phyloP scores from a whole-genome alignment of 2,329 filamentous ascomycete species.

The Sclerotinia borealis region DNA sequence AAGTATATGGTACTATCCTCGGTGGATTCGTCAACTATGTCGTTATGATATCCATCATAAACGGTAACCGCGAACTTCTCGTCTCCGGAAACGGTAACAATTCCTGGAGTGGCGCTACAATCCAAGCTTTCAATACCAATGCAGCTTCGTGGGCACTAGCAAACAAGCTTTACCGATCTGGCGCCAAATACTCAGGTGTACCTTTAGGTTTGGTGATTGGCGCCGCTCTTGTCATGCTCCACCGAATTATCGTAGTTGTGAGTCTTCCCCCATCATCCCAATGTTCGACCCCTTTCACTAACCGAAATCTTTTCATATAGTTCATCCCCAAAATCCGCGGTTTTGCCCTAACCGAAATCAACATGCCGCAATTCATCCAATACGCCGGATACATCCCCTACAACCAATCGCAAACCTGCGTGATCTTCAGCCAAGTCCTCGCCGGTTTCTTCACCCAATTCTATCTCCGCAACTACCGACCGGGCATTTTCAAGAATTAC shows the following conservation, averaged over 20 bases:
- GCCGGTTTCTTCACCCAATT: slow-evolving; percentile 40
- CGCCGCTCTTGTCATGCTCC: slow-evolving; percentile 38
- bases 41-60: slow-evolving; percentile 41
- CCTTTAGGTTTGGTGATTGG: slow-evolving; percentile 47
- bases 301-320: slow-evolving; percentile 27
- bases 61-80: slow-evolving; percentile 38
- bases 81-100: slow-evolving; percentile 38
- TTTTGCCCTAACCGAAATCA: slow-evolving; percentile 41
- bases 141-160: slow-evolving; percentile 44
- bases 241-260: slow-evolving; percentile 40
- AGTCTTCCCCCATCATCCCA: slow-evolving; percentile 15
- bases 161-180: slow-evolving; percentile 45
- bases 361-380: slow-evolving; percentile 49
- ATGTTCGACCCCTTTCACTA: neutral
- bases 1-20: slow-evolving; percentile 39
- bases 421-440: slow-evolving; percentile 42
- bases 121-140: slow-evolving; percentile 43
- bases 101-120: slow-evolving; percentile 43
- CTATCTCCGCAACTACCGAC: slow-evolving; percentile 35
- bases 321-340: slow-evolving; percentile 42
- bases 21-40: slow-evolving; percentile 42
- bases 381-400: slow-evolving; percentile 50
- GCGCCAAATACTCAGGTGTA: slow-evolving; percentile 41
- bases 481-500: slow-evolving; percentile 37
- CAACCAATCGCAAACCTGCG: slow-evolving; percentile 49